Base-by-base conservation (phyloP, 2,329 filamentous ascomycete species). In the Mariannaea sp. region DNA sequence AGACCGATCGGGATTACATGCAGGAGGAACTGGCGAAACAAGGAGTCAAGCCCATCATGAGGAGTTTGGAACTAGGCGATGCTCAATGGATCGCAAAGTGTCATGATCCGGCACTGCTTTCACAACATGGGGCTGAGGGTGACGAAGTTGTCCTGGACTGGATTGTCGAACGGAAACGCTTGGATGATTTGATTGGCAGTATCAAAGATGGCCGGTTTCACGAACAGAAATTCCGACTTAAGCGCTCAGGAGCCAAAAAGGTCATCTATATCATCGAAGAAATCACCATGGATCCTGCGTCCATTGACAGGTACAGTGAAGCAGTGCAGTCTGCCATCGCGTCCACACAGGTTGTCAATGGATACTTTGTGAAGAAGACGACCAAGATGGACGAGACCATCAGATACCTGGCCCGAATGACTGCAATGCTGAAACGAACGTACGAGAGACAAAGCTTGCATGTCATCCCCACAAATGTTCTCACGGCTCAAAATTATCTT, bases 151-250 rank as follows among this genome's bases (percentile, higher is more conserved):
- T 91, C 40, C 76, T 94, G 4, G 89, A 93, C 69, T 90, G 86
- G 79, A 89, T 94, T 38, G 81, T 92, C 1, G 90, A 94, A 72
- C 81, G 90, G 56, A 94, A 94, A 68, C 80, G 90, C 7, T 79
- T 92, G 0, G 89, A 93, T 65, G 90, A 94, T 68, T 74, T 94
- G 40, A 80, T 93, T n/a, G 76, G 80, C 44, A 92, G 88, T 57
- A 90, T 94, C 72, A 91, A 89, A 69, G 90, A 93, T 57, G 88
- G 89, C 1, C 84, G 90, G 2, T 93, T 92, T 62, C 87, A 88
- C 61, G 90, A 94, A 68, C 90, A 94, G 68, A 93, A 94, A 68
- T 93, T 92, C 67, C 86, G 90, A 1, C 78, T 93, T 9, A 81
- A 82, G 49, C 84, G 84, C 45, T 89, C 84, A 0, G 89, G 89